Evolutionary conservation across 441 rosid genomes (phyloP), one percentile per base, ranked within the genome.

Genomic region (Jatropha multifida): DNA sequence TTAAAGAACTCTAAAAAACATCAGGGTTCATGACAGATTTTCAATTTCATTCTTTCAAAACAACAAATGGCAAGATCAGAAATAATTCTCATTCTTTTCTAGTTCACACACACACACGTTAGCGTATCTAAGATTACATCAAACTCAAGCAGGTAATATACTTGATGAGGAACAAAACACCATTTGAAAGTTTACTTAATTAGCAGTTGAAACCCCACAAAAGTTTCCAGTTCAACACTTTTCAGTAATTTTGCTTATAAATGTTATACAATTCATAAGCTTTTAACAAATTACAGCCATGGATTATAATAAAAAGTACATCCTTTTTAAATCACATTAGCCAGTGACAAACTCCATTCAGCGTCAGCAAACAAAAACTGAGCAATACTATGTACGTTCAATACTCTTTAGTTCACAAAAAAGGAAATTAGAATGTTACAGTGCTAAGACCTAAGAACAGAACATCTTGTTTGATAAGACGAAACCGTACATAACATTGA

Each of bases 1-100:
- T 23, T 61, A 68, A 54, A 69, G 37, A 20, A 71, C 2, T n/a
- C 55, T 66, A 41, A 68, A 78, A 23, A 40, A 17, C 1, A 55
- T 26, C 40, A 54, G 5, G 37, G 18, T 20, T 20, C 41, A 44
- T 55, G 12, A 20, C 17, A 71, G 20, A 44, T 71, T 59, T 23
- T 32, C 13, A 11, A 17, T 9, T 13, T 69, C 14, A 32, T 4
- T 62, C 17, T 32, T 62, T n/a, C 7, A 67, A 67, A 46, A 10
- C 12, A 67, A 48, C 17, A 66, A 46, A 46, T 4, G 4, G 5
- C 12, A 26, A 66, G 27, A n/a, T 8, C 38, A 68, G 23, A 49
- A 68, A 40, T 23, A 14, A 12, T 49, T 20, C 26, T 49, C 4
- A 54, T 60, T 27, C 9, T 40, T 27, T 60, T 26, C 17, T 11